Evolutionary conservation across 1,284 basidiomycete genomes (phyloP).

Genomic region (Ganoderma resinaceum): DNA sequence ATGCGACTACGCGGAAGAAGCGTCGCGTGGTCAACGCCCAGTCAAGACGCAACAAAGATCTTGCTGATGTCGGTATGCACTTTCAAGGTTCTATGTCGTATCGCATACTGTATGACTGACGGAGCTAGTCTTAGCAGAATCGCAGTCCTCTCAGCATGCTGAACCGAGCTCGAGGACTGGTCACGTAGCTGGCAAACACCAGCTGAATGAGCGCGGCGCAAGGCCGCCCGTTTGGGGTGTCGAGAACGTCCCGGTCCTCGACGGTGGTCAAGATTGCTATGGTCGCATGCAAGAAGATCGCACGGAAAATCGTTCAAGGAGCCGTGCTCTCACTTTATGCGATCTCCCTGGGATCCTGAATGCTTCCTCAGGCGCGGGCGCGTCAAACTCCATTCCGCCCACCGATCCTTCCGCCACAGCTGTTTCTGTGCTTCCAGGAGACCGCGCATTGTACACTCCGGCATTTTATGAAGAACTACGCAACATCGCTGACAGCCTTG

Average conservation of each 20-base stretch:
- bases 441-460: not conserved
- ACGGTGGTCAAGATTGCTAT: not conserved
- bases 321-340: not conserved
- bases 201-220: not conserved
- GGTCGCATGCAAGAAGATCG: not conserved
- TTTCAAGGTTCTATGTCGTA: not conserved
- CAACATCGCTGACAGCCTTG: not conserved
- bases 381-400: not conserved
- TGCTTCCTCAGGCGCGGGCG: not conserved
- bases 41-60: not conserved
- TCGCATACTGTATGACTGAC: not conserved
- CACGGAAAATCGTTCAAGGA: not conserved
- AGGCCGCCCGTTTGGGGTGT: not conserved
- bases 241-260: not conserved
- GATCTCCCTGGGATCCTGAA: not conserved
- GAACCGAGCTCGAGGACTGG: not conserved
- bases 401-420: not conserved
- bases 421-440: not conserved
- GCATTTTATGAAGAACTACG: not conserved
- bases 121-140: not conserved
- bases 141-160: not conserved
- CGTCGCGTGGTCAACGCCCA: not conserved
- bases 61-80: not conserved
- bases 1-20: not conserved
- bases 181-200: not conserved